Evolutionary conservation across 345 rosid genomes (phyloP), one percentile per base, ranked within the genome.

Genomic region (Camelina hispida): DNA sequence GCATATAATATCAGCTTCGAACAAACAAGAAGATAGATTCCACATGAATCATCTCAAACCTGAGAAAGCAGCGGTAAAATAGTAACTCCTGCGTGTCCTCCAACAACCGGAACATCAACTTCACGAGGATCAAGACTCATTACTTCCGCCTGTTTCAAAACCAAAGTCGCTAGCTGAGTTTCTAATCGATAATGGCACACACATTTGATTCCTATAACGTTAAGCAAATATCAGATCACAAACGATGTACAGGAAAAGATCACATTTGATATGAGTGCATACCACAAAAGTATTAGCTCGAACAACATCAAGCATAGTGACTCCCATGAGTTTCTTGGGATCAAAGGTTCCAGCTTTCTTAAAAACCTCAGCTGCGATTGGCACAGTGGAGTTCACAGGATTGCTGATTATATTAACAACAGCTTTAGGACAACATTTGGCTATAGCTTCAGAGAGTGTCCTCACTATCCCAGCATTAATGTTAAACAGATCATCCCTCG

Each of bases 241-340:
- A 37, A 2, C 42, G 4, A 23, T 17, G n/a, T n/a, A n/a, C n/a
- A n/a, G n/a, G n/a, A n/a, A n/a, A n/a, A n/a, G n/a, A n/a, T n/a
- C n/a, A n/a, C n/a, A n/a, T n/a, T n/a, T n/a, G n/a, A n/a, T n/a
- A n/a, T n/a, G n/a, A 53, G 13, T 58, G 35, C 88, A 65, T 84
- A 95, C 98, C 98, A 89, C 98, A 81, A 95, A 95, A 9, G 99
- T 95, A 72, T 90, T 95, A 22, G 98, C 99, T 87, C 99, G 79
- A 30, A 93, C 98, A 85, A 88, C 96, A 82, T 95, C 99, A 68
- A 95, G 98, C 91, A 85, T 90, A 14, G 98, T 93, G 60, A 93
- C 99, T 60, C 97, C 99, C 84, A 93, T 68, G 82, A 95, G 89
- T 65, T 86, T 84, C 73, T 85, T 89, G 0, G 98, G 99, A 79